Base-by-base conservation (phyloP, 352 stramenopile species). In the Globisporangium okanoganense region DNA sequence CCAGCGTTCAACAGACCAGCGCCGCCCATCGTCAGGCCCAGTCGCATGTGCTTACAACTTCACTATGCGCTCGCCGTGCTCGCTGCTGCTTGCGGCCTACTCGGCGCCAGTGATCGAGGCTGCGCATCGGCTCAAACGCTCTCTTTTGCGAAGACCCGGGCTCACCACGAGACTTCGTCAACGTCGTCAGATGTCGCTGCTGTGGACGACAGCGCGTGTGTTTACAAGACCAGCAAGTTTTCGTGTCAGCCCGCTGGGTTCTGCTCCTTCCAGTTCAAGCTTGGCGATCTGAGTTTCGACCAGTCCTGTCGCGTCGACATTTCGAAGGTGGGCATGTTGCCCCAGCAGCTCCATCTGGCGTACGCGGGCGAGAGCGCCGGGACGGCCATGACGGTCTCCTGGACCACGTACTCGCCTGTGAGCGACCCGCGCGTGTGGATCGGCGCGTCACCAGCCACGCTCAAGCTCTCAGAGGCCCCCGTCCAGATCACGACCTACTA, bases 351-450 rank as follows among this genome's bases (percentile, higher is more conserved):
- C 14, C 79, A 86, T 58, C 54, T 87, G 25, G 74, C 79, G 22
- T 90, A 75, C 29, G 71, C 79, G 27, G 77, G 75, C n/a, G 63
- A 47, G 9, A 59, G 70, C 14, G 22, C 67, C 2, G 76, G 79
- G n/a, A 85, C 79, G 8, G 73, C 48, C 8, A 88, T 88, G 76
- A 77, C 71, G 1, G 40, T 87, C 24, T 89, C 79, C n/a, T 89
- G 79, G 79, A 72, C 76, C 12, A 87, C 77, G 2, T 83, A 73
- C 43, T 66, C 75, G 13, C 29, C 67, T 0, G 69, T 85, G 35
- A 44, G 43, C 0, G 74, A 87, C 64, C 75, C 59, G 38, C 56
- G 65, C 8, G 67, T 87, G 22, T 90, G 79, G 79, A 53, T 87
- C n/a, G 75, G 74, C 22, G 49, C 56, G 0, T 72, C 75, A 0